Base-by-base conservation (phyloP, 1,284 basidiomycete species). In the Sporisorium reilianum region DNA sequence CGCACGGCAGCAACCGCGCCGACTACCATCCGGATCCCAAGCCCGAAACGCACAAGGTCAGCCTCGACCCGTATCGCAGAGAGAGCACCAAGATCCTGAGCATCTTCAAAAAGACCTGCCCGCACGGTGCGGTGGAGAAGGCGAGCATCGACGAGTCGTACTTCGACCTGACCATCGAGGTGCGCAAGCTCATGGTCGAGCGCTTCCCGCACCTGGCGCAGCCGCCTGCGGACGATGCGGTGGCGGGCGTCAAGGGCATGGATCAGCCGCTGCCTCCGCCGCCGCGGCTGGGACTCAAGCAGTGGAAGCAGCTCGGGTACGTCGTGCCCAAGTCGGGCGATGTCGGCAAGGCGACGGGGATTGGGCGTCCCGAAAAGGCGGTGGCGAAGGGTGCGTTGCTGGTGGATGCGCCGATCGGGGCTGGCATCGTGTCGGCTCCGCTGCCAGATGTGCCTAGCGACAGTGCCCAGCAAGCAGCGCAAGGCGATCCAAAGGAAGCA, bases 41-140 rank as follows among this genome's bases (percentile, higher is more conserved):
- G 82, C 91, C 92, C 1, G 88, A 89, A 64, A 97, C 94, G 11
- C 95, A 99, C 87, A 98, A 99, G 88, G 94, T 94, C 44, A 97
- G 94, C 20, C 88, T 99, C 50, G 97, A 99, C 84, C 90, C 93
- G 64, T 99, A 99, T 85, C 88, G 96, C 18, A 88, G 92, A 55
- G 96, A 99, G 86, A 94, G 92, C 77, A 87, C 89, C 69, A 97
- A 95, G 86, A 92, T 98, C 70, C 89, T 95, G n/a, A 88, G 89
- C 10, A 87, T 93, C 77, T 95, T 97, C 85, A 92, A 92, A 79
- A 91, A 93, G 63, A 88, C 89, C 58, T 87, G 94, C 34, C 91
- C 92, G 0, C 75, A 81, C 12, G 89, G 87, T 5, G 90, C 92
- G 7, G 80, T 83, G 36, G 83, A 87, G 58, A 87, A 89, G 77